Evolutionary conservation across 2,329 filamentous ascomycete genomes (phyloP).

Genomic region (Ceratocystis cubensis): DNA sequence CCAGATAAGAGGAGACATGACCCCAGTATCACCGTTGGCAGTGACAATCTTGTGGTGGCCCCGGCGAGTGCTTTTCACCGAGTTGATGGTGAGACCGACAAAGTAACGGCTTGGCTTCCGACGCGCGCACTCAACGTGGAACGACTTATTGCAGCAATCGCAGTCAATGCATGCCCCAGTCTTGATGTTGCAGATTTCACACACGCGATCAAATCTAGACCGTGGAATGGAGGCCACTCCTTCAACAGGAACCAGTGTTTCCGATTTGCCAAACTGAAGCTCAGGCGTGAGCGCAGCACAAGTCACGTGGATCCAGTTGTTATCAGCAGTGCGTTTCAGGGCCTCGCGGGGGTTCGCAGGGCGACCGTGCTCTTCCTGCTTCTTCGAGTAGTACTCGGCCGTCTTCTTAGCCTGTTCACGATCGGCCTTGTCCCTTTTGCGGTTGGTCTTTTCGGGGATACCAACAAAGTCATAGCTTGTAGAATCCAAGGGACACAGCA

Average conservation of each 20-base stretch:
- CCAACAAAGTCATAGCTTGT: conserved; percentile 78
- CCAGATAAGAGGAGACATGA: conserved; percentile 77
- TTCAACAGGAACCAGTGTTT: conserved; percentile 72
- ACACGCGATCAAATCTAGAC: conserved; percentile 60
- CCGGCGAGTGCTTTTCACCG: conserved; percentile 76
- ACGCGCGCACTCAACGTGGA: conserved; percentile 85
- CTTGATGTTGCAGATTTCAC: conserved; percentile 68
- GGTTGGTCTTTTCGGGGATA: conserved; percentile 42
- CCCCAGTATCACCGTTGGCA: conserved; percentile 66
- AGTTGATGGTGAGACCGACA: conserved; percentile 80
- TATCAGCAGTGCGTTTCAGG: conserved; percentile 84
- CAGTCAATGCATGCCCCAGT: conserved; percentile 74
- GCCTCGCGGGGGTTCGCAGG: conserved; percentile 77
- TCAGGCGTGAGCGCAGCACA: conserved; percentile 89
- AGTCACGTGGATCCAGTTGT: conserved; percentile 95
- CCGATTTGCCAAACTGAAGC: conserved; percentile 79
- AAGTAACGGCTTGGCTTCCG: conserved; percentile 55
- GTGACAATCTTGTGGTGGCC: conserved; percentile 71
- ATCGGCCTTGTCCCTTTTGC: conserved; percentile 71
- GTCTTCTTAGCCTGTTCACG: conserved; percentile 70
- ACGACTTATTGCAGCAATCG: conserved; percentile 54
- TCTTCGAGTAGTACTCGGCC: conserved; percentile 68
- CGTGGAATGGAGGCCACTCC: conserved; percentile 73
- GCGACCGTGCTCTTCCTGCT: conserved; percentile 71
- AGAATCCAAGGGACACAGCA: conserved; percentile 72